These are phyloP conservation scores for Podospora didyma DNA, from an alignment of 495 filamentous ascomycete genomes.

Conservation along the genomic window DNA sequence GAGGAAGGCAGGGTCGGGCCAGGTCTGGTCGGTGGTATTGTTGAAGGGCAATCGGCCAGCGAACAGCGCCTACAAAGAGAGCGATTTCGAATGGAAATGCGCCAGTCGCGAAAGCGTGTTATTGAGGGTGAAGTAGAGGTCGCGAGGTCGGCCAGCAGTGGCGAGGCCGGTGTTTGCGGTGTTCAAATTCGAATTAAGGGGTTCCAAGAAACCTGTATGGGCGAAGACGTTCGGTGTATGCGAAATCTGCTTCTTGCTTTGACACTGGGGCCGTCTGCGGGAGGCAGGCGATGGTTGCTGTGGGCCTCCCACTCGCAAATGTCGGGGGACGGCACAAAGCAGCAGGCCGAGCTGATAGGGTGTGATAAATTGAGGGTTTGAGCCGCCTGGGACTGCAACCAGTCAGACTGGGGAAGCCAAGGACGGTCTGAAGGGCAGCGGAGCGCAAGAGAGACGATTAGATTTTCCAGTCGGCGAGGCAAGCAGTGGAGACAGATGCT, in stretches of 20 bases:
- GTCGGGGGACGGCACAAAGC: constrained; percentile 12
- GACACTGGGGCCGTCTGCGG: too few species aligned
- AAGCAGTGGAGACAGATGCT: neutral
- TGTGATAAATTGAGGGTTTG: constrained; percentile 13
- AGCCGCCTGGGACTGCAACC: constrained; percentile 12
- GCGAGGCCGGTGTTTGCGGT: neutral
- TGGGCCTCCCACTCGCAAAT: constrained; percentile 19
- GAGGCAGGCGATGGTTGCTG: too few species aligned
- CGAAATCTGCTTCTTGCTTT: too few species aligned
- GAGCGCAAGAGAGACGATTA: constrained; percentile 8
- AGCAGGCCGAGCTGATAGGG: constrained; percentile 14
- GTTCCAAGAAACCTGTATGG: too few species aligned
- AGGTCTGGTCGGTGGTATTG: neutral
- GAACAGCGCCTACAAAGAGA: neutral
- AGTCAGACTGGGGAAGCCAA: constrained; percentile 8
- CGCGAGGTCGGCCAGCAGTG: neutral
- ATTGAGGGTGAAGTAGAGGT: neutral
- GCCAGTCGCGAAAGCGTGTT: neutral
- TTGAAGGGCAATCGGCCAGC: neutral
- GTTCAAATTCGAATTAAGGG: too few species aligned
- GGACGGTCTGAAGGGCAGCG: too few species aligned
- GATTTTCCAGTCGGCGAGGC: neutral
- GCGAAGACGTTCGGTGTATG: neutral
- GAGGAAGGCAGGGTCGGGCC: neutral
- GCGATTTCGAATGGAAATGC: neutral